phyloP scores from a whole-genome alignment of 2,329 filamentous ascomycete species.

The Diaporthe eres region DNA sequence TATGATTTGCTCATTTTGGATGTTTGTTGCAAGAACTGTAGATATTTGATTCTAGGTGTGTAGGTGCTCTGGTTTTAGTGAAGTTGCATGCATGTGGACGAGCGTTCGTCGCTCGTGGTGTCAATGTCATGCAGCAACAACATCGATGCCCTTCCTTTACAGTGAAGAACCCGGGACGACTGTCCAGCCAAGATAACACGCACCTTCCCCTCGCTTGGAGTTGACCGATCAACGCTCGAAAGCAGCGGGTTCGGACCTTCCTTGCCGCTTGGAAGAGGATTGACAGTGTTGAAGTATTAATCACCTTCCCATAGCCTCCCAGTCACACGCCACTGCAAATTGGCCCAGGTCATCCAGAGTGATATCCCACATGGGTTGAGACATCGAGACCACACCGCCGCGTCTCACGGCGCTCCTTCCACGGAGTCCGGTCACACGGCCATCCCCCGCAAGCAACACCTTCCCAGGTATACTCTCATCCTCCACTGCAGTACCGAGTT shows the following conservation, averaged over 20 bases:
- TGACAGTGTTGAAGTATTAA: background rate
- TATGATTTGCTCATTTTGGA: background rate
- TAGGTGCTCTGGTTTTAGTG: background rate
- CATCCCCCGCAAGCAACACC: conserved; percentile 47
- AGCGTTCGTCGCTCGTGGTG: background rate
- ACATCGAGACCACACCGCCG: conserved; percentile 51
- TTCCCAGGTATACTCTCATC: background rate
- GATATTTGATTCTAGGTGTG: background rate
- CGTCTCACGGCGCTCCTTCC: conserved; percentile 46
- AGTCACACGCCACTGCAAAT: conserved; percentile 56
- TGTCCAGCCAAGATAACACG: background rate
- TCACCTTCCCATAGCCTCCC: conserved; percentile 46
- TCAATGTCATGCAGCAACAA: background rate
- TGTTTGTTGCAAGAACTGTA: background rate
- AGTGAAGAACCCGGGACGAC: background rate
- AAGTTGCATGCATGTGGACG: background rate
- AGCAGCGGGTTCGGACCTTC: background rate
- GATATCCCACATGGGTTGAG: conserved; percentile 55
- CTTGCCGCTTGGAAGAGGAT: background rate
- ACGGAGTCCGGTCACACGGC: conserved; percentile 48
- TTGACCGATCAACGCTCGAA: no score
- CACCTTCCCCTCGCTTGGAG: background rate
- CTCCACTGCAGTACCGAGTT: background rate
- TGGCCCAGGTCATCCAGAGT: conserved; percentile 48
- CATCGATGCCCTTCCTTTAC: no score